Base-by-base conservation (phyloP, 2,329 filamentous ascomycete genomes). In the Botryotinia calthae region DNA sequence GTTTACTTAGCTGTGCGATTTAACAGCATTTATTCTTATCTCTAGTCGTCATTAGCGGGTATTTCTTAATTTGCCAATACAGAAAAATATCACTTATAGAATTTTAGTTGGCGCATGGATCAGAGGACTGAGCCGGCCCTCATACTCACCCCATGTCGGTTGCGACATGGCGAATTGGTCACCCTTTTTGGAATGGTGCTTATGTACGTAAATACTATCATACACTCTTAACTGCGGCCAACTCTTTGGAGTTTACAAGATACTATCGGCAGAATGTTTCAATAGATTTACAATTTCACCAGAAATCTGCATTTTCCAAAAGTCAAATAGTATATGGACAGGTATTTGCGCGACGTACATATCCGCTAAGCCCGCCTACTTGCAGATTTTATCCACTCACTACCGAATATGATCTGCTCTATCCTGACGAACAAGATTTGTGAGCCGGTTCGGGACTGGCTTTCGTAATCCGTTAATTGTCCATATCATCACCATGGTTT, bases 401-500 rank as follows among this genome's bases (percentile, higher is more conserved):
- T 22, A 10, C 56, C 28, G 31, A 54, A 59, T 34, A 59, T 28
- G 31, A 59, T 31, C 18, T 34, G 28, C 31, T 59, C 12, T 48
- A 20, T 48, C 18, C 18, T 34, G 31, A 58, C 4, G 18, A 34
- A 12, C 56, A 59, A 16, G 28, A 20, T 34, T 34, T 16, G 16
- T 20, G 22, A 4, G 16, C 56, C 56, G 22, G 3, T 59, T 34
- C 10, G 18, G 56, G 56, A 20, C 56, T 34, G 28, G 18, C 54
- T 31, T 22, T 34, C 18, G 34, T 22, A 58, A 31, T 22, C 10
- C 9, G 10, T 37, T 7, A 18, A 40, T 64, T 42, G 40, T 40
- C 14, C 4, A 54, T n/a, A 56, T 18, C 7, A 46, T 12, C 3
- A 25, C 51, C 20, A 79, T 79, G 76, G 77, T 78, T 79, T 77